Conservation (phyloP, 768 basidiomycete genomes). For the Peribolospora baueri region DNA sequence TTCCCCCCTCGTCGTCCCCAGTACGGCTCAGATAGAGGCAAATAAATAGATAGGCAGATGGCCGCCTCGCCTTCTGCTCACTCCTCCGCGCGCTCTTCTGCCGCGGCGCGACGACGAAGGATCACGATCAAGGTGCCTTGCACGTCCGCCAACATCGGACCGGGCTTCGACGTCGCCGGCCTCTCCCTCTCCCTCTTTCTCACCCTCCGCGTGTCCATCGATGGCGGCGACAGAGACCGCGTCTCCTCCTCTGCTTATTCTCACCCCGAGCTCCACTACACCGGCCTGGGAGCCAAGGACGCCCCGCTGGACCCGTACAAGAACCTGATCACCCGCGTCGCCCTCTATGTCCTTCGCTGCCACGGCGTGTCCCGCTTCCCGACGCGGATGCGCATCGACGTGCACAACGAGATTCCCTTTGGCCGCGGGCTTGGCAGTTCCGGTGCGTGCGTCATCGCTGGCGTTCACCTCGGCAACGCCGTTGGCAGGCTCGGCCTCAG, state of each 20-base stretch:
- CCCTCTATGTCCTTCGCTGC: constrained; percentile 91
- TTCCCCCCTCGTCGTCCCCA: too few relatives aligned
- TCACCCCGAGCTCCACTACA: constrained; percentile 42
- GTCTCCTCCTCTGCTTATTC: constrained; percentile 17
- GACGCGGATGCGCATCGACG: constrained; percentile 44
- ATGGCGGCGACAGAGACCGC: background rate
- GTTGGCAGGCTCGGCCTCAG: constrained; percentile 50
- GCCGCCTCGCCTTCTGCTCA: too few relatives aligned
- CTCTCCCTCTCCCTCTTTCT: constrained; percentile 74
- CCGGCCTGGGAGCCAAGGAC: constrained; percentile 68
- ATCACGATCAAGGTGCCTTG: constrained; percentile 54
- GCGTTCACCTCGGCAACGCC: constrained; percentile 68
- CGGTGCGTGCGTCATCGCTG: constrained; percentile 95
- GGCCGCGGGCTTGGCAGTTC: constrained; percentile 93
- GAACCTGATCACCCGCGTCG: constrained; percentile 88
- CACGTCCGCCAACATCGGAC: constrained; percentile 97
- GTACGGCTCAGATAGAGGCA: too few relatives aligned
- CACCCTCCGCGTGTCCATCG: constrained; percentile 39
- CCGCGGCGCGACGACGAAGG: too few relatives aligned
- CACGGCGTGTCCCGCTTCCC: constrained; percentile 53
- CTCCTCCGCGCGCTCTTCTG: too few relatives aligned
- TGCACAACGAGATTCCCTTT: constrained; percentile 84
- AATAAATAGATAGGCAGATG: too few relatives aligned
- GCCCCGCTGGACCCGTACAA: constrained; percentile 88
- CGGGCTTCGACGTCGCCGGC: constrained; percentile 98